Conservation (phyloP, 305 asterid genomes). For the Rubia balearica region DNA sequence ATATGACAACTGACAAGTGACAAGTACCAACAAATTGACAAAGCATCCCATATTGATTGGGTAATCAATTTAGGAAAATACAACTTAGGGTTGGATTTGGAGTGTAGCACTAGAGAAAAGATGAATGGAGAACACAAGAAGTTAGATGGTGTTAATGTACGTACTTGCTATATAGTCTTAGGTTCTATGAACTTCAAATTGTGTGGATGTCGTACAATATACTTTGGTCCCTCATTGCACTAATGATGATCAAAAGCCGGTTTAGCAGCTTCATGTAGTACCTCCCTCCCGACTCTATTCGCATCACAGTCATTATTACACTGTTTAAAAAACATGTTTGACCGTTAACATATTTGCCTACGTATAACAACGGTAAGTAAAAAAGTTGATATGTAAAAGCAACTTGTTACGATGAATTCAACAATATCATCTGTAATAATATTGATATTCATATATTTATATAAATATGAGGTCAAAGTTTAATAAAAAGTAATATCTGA, state of each 20-base stretch:
- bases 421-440: too few relatives aligned
- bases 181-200: slow-evolving; percentile 22
- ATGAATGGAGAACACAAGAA: slow-evolving; percentile 8
- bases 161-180: slow-evolving; percentile 7
- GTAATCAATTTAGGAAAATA: background rate
- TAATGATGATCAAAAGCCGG: background rate
- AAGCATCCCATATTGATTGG: background rate
- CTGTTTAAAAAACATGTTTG: too few relatives aligned
- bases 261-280: background rate
- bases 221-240: slow-evolving; percentile 14
- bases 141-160: slow-evolving; percentile 11
- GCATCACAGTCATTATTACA: too few relatives aligned
- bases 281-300: too few relatives aligned
- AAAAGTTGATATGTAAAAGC: too few relatives aligned
- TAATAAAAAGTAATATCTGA: too few relatives aligned
- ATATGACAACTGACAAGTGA: background rate
- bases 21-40: background rate
- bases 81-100: slow-evolving; percentile 1
- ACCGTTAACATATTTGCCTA: too few relatives aligned
- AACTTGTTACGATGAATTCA: too few relatives aligned
- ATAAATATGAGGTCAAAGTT: too few relatives aligned
- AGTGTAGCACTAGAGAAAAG: slow-evolving; percentile 2
- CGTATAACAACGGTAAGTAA: too few relatives aligned
- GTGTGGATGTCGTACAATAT: background rate
- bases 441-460: too few relatives aligned